Conservation (phyloP, 768 basidiomycete species). For the Russula sp. region DNA sequence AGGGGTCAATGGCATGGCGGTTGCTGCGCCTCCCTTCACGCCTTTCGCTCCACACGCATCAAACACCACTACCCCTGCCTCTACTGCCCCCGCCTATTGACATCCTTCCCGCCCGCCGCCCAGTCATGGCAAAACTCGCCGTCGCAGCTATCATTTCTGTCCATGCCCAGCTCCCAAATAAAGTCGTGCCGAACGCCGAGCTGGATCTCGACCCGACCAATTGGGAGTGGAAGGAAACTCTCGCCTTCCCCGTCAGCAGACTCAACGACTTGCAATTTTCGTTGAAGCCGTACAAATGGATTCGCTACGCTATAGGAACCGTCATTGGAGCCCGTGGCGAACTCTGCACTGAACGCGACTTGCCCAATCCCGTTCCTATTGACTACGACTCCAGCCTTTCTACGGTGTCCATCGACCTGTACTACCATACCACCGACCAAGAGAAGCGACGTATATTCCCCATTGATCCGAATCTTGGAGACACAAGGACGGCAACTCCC, state of each 20-base stretch:
- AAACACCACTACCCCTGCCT: no score
- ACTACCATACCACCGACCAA: slow-evolving; percentile 3
- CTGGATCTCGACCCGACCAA: background rate
- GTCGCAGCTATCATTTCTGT: background rate
- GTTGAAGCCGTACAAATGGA: slow-evolving; percentile 1
- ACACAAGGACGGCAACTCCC: background rate
- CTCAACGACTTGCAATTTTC: background rate
- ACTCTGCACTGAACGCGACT: background rate
- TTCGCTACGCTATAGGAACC: background rate
- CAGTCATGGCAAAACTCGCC: no score
- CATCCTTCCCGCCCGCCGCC: no score
- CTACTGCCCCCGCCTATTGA: no score
- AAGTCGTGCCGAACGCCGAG: background rate
- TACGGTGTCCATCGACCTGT: background rate
- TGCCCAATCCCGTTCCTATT: background rate
- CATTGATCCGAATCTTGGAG: background rate
- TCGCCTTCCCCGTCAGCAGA: slow-evolving; percentile 1
- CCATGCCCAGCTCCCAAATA: background rate
- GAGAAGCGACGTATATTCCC: slow-evolving; percentile 1
- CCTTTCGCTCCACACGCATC: no score
- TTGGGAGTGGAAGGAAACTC: background rate
- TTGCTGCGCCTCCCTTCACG: background rate
- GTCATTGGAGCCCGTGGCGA: background rate
- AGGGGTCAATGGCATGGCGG: no score
- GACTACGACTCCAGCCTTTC: background rate